Percentiles rank a stretch among this genome's conserved stretches.
Evolutionary conservation across 768 basidiomycete species (phyloP).

Genomic region (Rhizopogon roseolus): DNA sequence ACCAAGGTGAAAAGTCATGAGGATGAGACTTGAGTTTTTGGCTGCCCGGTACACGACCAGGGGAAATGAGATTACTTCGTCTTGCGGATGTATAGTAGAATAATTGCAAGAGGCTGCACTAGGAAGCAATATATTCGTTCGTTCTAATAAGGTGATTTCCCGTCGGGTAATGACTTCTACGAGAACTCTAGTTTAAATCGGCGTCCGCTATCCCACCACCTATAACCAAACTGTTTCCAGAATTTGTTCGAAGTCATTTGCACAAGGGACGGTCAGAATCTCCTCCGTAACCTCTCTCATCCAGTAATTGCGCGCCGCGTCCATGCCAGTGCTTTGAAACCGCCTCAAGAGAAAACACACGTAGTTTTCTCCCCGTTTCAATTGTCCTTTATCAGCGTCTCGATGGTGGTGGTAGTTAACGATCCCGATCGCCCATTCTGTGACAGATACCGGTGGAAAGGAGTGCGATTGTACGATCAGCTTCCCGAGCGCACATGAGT

Average conservation of each 20-base stretch:
- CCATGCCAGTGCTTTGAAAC: background rate
- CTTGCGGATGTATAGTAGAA: too few species aligned
- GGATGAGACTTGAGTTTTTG: too few species aligned
- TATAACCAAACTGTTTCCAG: background rate
- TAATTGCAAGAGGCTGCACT: too few species aligned
- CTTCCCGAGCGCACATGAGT: background rate
- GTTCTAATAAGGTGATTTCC: too few species aligned
- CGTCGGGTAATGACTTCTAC: too few species aligned
- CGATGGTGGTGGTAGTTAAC: background rate
- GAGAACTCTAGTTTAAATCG: too few species aligned
- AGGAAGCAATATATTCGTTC: too few species aligned
- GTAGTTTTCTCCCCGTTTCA: background rate
- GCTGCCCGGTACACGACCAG: too few species aligned
- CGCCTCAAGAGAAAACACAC: constrained; percentile 1
- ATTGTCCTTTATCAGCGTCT: background rate
- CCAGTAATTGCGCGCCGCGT: background rate
- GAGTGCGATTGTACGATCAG: background rate
- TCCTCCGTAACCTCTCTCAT: background rate
- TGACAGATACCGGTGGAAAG: background rate
- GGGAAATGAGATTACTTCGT: too few species aligned
- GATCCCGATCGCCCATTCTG: constrained; percentile 2
- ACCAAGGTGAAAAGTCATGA: too few species aligned
- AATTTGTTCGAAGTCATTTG: background rate
- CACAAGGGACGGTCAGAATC: background rate
- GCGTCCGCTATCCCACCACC: background rate